A percentile compares a stretch with the other conserved stretches of the same genome.
Conservation (phyloP, 305 asterid genomes). For the Fraxinus nigra region DNA sequence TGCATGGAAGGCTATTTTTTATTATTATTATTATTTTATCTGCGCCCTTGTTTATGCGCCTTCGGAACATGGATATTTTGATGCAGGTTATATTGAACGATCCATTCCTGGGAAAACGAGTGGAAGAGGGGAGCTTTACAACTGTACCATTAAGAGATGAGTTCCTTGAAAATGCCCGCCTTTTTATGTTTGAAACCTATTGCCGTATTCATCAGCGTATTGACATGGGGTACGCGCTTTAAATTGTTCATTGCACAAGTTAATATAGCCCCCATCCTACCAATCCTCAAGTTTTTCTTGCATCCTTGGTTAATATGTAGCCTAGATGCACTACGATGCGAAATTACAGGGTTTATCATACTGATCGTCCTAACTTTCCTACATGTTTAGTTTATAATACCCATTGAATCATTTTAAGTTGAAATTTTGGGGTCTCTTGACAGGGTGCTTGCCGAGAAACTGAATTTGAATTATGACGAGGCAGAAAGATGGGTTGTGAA, state of each 20-base stretch:
- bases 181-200: conserved; percentile 89
- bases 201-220: conserved; percentile 93
- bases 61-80: conserved; percentile 4
- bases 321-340: background rate
- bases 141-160: conserved; percentile 84
- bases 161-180: conserved; percentile 99
- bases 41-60: background rate
- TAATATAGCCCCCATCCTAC: background rate
- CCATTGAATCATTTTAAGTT: background rate
- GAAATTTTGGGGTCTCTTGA: conserved; percentile 9
- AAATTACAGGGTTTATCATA: background rate
- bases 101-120: conserved; percentile 90
- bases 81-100: conserved; percentile 83
- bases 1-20: background rate
- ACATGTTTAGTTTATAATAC: background rate
- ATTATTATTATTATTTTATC: background rate
- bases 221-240: conserved; percentile 74
- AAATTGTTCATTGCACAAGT: conserved; percentile 7
- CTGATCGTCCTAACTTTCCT: background rate
- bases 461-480: conserved; percentile 82
- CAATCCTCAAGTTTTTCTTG: background rate
- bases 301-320: background rate
- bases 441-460: conserved; percentile 93
- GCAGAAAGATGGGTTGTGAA: conserved; percentile 93
- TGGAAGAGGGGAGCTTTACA: conserved; percentile 71